Base-by-base conservation (phyloP, 78 protist species). In the Emiliania huxleyi region DNA sequence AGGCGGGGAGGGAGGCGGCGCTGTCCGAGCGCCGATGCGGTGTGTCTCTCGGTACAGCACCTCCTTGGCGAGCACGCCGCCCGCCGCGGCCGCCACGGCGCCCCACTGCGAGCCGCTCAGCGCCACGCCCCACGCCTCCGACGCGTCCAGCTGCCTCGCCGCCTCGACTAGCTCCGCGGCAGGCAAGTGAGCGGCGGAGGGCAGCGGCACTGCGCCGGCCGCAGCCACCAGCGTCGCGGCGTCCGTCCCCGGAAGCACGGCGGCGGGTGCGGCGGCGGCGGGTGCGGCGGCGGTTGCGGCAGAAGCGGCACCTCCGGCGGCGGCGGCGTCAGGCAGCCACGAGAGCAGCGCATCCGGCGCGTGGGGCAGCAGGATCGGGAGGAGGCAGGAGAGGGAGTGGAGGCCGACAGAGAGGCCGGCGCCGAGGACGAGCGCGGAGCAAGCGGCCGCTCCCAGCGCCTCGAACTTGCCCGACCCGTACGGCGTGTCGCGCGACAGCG, bases 401-500 rank as follows among this genome's bases (percentile, higher is more conserved):
- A 1, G 0, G 44, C 77, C 93, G 44, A 91, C 29, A 48, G 35
- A 19, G 26, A 5, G 25, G 25, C 85, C 79, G 23, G 93, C 40
- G 11, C 25, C 90, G 12, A 79, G 0, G 23, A 91, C 11, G 15
- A 91, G 0, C 42, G n/a, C 42, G 29, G 90, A 21, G 37, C 26
- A 19, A 21, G 35, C 69, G 42, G 15, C 29, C 37, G 90, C 26
- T 3, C 90, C 93, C 12, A 91, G 22, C 37, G 87, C 12, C 46
- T 91, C 93, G 45, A 75, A 38, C 55, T 91, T 91, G 48, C 94
- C 94, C 3, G 1, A 4, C n/a, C 94, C 94, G 55, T 43, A 92
- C 55, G 90, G 90, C 18, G 18, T 6, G 26, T 4, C 0, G 4
- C 4, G 18, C 21, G 8, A 0, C 15, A 85, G 37, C 1, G 94